Conservation (phyloP, 2,329 filamentous ascomycete genomes). For the Trichoderma gracile region DNA sequence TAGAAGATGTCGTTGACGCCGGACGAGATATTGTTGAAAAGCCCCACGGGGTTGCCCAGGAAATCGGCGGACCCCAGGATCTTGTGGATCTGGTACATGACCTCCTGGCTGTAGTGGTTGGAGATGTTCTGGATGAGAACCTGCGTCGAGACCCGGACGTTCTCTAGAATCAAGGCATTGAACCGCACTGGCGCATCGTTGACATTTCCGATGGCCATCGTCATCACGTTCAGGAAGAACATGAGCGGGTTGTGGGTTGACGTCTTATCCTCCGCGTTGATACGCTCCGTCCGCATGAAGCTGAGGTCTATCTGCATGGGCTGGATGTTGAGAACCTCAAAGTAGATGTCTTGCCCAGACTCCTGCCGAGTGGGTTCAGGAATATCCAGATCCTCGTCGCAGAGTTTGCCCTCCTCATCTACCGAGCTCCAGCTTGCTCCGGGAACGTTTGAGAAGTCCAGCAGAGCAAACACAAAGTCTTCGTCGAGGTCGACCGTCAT, state of each 20-base stretch:
- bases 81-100: constrained; percentile 93
- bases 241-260: constrained; percentile 91
- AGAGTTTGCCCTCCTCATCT: constrained; percentile 79
- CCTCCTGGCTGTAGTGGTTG: constrained; percentile 96
- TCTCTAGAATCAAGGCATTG: constrained; percentile 92
- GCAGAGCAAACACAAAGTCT: constrained; percentile 93
- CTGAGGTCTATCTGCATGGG: constrained; percentile 98
- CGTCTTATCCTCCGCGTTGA: constrained; percentile 94
- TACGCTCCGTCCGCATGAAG: constrained; percentile 92
- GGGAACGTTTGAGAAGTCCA: constrained; percentile 92
- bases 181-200: constrained; percentile 95
- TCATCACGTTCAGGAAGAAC: constrained; percentile 98
- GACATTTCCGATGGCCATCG: constrained; percentile 98
- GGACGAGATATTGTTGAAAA: constrained; percentile 98
- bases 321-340: constrained; percentile 93
- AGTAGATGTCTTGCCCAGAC: constrained; percentile 92
- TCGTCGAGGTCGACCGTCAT: constrained; percentile 98
- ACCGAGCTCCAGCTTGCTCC: constrained; percentile 73
- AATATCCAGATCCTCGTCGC: constrained; percentile 86
- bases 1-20: constrained; percentile 98
- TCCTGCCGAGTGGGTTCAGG: constrained; percentile 87
- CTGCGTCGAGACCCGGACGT: constrained; percentile 84
- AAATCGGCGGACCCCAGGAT: constrained; percentile 97
- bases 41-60: constrained; percentile 91
- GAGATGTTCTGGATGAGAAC: constrained; percentile 83